Base-by-base conservation (phyloP, 176 grass and related monocot species). In the Triticum dicoccoides region DNA sequence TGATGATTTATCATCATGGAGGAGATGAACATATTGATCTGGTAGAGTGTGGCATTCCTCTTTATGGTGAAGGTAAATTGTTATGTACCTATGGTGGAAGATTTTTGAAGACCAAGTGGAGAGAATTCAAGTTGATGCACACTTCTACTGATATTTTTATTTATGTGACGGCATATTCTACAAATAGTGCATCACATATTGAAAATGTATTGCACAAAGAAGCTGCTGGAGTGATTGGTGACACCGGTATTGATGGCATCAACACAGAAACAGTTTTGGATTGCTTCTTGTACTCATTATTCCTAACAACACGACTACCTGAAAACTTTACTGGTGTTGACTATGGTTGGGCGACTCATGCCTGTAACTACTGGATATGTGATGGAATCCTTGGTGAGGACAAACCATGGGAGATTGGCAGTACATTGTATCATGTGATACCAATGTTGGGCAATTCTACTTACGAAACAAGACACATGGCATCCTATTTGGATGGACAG, bases 331-430 rank as follows among this genome's bases (percentile, higher is more conserved):
- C 33, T 18, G 8, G 15, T 34, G 65, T 32, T 17, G 44, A 85
- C 32, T 78, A 69, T 78, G 83, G 25, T 1, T 13, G 65, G 44
- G 21, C 1, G 2, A 85, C 44, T n/a, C 73, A 85, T 68, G n/a
- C 8, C 13, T 39, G 44, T 9, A 85, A 78, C 44, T 85, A 77
- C 20, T 85, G 73, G 61, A 21, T 5, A 39, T 87, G 86, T 56
- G 86, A 76, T 73, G 77, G 85, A 32, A 34, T 81, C 67, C 32
- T 75, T 56, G 47, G 9, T 34, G 75, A 33, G 17, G 75, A 65
- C 20, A 65, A 3, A 74, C 6, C 68, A 21, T 77, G 78, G 69
- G 68, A 79, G n/a, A 27, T 74, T 63, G 34, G 11, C 20, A 66
- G 42, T 21, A 38, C 6, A 69, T 4, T 86, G 17, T 6, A 69